Evolutionary conservation across 805 yeast species (phyloP).

Genomic region (Ogataea trehalophila): DNA sequence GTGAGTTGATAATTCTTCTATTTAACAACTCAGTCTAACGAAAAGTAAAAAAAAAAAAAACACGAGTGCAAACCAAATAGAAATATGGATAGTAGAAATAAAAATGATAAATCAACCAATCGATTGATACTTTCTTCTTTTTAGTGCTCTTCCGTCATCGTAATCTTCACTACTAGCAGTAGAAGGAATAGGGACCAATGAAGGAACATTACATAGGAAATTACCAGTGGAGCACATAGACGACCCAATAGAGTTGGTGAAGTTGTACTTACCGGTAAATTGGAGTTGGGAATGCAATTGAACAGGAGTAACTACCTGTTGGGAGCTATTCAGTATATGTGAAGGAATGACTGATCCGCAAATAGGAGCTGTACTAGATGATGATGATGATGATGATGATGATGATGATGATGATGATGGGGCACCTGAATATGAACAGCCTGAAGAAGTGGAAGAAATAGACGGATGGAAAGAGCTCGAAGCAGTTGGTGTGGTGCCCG

Average conservation of each 20-base stretch:
- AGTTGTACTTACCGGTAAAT: neutral
- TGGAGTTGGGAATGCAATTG: slow-evolving; percentile 4
- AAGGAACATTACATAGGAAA: neutral
- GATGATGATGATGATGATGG: neutral
- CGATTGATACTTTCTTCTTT: slow-evolving; percentile 8
- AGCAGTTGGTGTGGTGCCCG: slow-evolving; percentile 28
- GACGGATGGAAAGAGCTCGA: slow-evolving; percentile 10
- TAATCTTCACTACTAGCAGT: slow-evolving; percentile 1
- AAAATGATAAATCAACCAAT: too few species aligned
- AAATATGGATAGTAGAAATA: too few species aligned
- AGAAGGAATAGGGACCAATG: neutral
- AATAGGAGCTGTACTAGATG: neutral
- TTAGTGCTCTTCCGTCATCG: slow-evolving; percentile 8
- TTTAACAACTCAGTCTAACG: too few species aligned
- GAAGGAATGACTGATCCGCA: neutral
- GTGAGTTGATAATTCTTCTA: too few species aligned
- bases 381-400: neutral
- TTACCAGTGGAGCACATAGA: neutral
- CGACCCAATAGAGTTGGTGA: neutral
- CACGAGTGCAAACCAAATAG: neutral
- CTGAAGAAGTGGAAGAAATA: slow-evolving; percentile 1
- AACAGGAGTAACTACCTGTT: slow-evolving; percentile 20
- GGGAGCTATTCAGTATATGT: slow-evolving; percentile 2
- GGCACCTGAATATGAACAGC: slow-evolving; percentile 1
- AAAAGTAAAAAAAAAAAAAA: neutral